Base-by-base conservation (phyloP, 1,284 basidiomycete species). In the Moesziomyces sp. region DNA sequence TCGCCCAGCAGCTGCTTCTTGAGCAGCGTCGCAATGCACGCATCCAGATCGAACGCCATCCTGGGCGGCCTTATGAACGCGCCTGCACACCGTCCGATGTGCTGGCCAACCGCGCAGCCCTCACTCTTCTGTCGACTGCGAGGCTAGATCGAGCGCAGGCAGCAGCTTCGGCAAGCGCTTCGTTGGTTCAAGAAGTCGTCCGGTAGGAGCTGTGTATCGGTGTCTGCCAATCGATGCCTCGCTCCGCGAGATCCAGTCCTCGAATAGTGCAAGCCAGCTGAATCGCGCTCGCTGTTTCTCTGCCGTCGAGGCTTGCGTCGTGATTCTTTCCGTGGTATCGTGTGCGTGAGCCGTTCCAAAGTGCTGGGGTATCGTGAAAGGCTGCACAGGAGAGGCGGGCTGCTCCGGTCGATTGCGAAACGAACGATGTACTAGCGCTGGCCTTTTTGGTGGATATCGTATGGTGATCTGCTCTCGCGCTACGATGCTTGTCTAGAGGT, bases 1-100 rank as follows among this genome's bases (percentile, higher is more conserved):
- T 83, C 82, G 38, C 81, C 79, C 7, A 84, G 77, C 5, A 84
- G 79, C 60, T 83, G 82, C 75, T 84, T 84, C 54, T 78, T 77
- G 19, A 84, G 74, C 52, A 84, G 72, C 53, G 77, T 80, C 30
- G 77, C 76, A 48, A 84, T 84, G 60, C 82, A 84, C 24, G 82
- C 81, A 61, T 84, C 82, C 21, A 84, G 70, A 45, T 84, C 82
- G 60, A 84, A 76, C 28, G 75, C 75, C 82, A 83, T 83, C 28
- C 30, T 60, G 19, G 16, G 18, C 9, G 2, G 38, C 38, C 38
- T 16, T 40, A 3, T 18, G 38, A 18, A 14, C 18, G 38, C 38
- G 38, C 38, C 16, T 6, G 38, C 38, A n/a, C 38, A 40, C 38
- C 38, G 18, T 16, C 5, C 35, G 38, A 40, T 40, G 38, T 18